These are phyloP conservation scores for Rhodomyrtus psidioides DNA, from an alignment of 441 rosid species.

Conservation along the genomic window DNA sequence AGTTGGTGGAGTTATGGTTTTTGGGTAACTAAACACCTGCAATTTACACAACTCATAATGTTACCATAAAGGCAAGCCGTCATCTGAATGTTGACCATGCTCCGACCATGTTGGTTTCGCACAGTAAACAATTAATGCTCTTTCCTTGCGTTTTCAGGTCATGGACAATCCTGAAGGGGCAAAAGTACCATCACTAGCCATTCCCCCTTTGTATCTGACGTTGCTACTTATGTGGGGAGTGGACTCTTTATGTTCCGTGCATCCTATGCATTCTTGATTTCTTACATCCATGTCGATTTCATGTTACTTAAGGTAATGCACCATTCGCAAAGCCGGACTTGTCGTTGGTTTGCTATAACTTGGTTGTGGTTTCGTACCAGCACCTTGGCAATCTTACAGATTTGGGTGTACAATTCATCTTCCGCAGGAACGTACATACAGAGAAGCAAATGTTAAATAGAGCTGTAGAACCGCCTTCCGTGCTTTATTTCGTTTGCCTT, in stretches of 20 bases:
- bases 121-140: not conserved
- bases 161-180: conserved; percentile 92
- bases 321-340: not conserved
- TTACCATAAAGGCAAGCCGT: not conserved
- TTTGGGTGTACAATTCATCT: not conserved
- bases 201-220: not conserved
- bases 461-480: not conserved
- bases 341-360: not conserved
- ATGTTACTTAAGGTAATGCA: not conserved
- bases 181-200: conserved; percentile 61
- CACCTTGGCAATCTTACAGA: not conserved
- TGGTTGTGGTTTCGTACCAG: not conserved
- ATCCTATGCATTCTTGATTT: not conserved
- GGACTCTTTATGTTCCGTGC: not conserved
- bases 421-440: not conserved
- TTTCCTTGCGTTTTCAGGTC: conserved; percentile 44
- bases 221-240: not conserved
- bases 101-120: not conserved
- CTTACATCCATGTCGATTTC: not conserved
- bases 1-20: not conserved
- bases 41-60: not conserved
- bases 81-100: not conserved
- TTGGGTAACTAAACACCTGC: not conserved
- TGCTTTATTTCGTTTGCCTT: not conserved
- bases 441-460: not conserved